phyloP scores from a whole-genome alignment of 352 stramenopile genomes.

The Phytophthora cajani region DNA sequence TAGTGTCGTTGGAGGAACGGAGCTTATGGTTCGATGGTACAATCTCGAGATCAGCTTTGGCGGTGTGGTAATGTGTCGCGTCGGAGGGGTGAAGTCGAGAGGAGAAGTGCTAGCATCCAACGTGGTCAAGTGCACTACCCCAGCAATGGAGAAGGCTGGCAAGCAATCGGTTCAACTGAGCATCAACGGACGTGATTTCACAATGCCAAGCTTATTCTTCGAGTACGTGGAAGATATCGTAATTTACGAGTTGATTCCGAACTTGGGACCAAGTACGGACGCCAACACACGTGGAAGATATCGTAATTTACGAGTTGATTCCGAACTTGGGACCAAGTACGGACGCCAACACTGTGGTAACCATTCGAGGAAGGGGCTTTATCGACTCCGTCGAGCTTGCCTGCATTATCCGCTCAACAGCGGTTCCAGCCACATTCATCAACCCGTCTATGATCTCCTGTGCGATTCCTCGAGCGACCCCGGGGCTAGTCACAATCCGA shows the following conservation, averaged over 20 bases:
- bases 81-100: conserved; percentile 38
- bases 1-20: conserved; percentile 56
- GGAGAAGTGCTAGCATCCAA: conserved; percentile 44
- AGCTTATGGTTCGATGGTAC: conserved; percentile 62
- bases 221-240: conserved; percentile 53
- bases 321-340: conserved; percentile 67
- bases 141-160: conserved; percentile 28
- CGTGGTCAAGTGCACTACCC: conserved; percentile 59
- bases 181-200: conserved; percentile 66
- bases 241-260: conserved; percentile 58
- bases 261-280: conserved; percentile 59
- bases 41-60: conserved; percentile 59
- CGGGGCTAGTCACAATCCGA: conserved; percentile 71
- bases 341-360: conserved; percentile 64
- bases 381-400: conserved; percentile 56
- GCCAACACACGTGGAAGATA: conserved; percentile 55
- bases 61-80: conserved; percentile 46
- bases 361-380: conserved; percentile 70
- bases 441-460: conserved; percentile 63
- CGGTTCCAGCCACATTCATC: conserved; percentile 54
- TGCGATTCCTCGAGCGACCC: conserved; percentile 55
- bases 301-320: conserved; percentile 53
- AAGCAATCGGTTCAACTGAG: conserved; percentile 60
- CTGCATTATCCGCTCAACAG: conserved; percentile 57
- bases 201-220: conserved; percentile 46